Conservation (phyloP, 2,329 filamentous ascomycete species). For the Fusarium gaditjirri region DNA sequence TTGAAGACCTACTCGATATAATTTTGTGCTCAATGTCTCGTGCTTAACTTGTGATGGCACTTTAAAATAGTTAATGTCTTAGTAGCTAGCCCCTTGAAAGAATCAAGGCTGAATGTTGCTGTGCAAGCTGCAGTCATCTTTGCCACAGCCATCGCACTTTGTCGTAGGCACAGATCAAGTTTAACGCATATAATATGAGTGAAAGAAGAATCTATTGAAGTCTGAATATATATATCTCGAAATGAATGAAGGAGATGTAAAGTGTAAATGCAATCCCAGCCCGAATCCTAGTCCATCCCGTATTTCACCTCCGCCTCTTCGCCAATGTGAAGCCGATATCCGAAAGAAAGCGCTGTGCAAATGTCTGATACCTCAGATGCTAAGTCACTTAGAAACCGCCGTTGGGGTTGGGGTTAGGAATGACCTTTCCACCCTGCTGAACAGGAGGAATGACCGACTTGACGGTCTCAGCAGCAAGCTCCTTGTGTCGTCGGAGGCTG, state of each 20-base stretch:
- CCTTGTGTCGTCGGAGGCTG: conserved; percentile 52
- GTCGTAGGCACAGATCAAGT: background rate
- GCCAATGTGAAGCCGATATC: background rate
- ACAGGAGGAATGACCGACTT: conserved; percentile 47
- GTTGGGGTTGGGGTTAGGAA: conserved; percentile 56
- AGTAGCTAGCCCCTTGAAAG: background rate
- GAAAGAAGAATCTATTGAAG: background rate
- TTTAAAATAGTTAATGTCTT: rapidly evolving
- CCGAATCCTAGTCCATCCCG: background rate
- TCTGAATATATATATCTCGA: conserved; percentile 4
- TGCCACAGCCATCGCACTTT: rapidly evolving
- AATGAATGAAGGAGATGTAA: conserved; percentile 10
- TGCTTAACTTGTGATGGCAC: rapidly evolving
- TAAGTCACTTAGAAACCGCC: conserved; percentile 48
- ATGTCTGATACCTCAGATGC: background rate
- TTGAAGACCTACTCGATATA: background rate
- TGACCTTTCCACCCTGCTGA: conserved; percentile 51
- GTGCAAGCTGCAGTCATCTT: background rate
- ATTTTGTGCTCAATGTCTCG: no score
- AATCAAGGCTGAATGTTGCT: background rate
- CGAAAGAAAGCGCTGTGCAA: background rate
- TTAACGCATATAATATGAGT: background rate
- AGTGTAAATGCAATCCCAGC: background rate
- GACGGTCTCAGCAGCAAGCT: conserved; percentile 48
- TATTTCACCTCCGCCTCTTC: background rate